Evolutionary conservation across 2,329 filamentous ascomycete species (phyloP), one percentile per base, ranked within the genome.

Genomic region (Ustilaginoidea virens): DNA sequence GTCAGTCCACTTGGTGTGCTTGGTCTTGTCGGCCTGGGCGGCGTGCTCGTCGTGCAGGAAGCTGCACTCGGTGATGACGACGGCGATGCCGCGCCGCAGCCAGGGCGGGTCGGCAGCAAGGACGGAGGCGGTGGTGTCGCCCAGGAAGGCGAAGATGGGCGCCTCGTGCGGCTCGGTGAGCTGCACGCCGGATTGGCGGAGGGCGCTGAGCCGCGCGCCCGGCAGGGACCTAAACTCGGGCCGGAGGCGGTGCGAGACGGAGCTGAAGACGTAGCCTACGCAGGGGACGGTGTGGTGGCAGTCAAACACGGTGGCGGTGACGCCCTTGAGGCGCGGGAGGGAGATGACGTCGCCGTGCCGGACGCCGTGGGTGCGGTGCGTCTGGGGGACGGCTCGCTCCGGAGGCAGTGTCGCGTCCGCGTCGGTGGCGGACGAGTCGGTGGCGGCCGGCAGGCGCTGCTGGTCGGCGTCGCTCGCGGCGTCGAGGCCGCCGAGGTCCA

Each of bases 21-120:
- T 60, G 5, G 61, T 63, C 43, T 53, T 53, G 7, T 44, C 48
- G 2, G 60, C 59, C 43, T 62, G 59, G 2, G 39, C 42, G 12
- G 49, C 42, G 38, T 65, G 61, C 37, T 54, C 48, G 22, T 58
- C 52, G 17, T 47, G 47, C 17, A 64, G 30, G 35, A 65, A 64
- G 32, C 58, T 63, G 39, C 61, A 64, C 42, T 65, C 61, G 1
- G 58, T 62, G 21, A 65, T 57, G 29, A 64, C 59, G 5, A 63
- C 57, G 5, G 52, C 47, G 10, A 63, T 50, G 1, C 47, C 56
- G 1, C 43, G 39, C 3, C 33, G 28, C 17, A 64, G 33, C 58
- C 60, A 63, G 15, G 41, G 36, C 0, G 58, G 57, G 29, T 44
- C 55, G 1, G 41, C 40, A 8, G 51, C 52, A 6, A 64, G 45